Percentiles rank a stretch among this genome's conserved stretches.
phyloP scores from a whole-genome alignment of 768 basidiomycete genomes.

The Amanita muscaria region DNA sequence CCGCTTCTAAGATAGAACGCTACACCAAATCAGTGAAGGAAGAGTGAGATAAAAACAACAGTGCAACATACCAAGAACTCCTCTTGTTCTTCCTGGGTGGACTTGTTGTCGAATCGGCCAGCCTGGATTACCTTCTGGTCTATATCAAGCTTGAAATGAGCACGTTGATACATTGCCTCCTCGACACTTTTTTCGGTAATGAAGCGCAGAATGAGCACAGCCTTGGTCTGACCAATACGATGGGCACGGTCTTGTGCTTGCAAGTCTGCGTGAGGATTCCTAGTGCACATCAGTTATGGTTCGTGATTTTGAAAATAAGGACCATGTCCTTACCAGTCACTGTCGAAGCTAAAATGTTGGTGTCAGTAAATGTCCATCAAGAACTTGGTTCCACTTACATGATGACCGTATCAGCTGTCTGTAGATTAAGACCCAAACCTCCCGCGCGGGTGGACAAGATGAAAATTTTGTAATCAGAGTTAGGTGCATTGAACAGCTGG shows the following conservation, averaged over 20 bases:
- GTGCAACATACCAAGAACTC: constrained; percentile 70
- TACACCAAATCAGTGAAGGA: constrained; percentile 21
- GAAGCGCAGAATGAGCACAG: constrained; percentile 92
- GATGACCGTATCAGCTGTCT: constrained; percentile 94
- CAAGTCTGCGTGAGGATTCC: constrained; percentile 98
- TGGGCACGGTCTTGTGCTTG: constrained; percentile 99
- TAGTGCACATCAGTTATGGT: constrained; percentile 15
- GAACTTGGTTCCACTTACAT: constrained; percentile 46
- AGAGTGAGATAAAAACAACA: constrained; percentile 9
- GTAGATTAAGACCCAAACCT: constrained; percentile 89
- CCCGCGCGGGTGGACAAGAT: constrained; percentile 91
- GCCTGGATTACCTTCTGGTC: constrained; percentile 99
- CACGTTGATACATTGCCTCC: constrained; percentile 94
- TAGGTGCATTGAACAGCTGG: constrained; percentile 79
- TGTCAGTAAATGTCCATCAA: constrained; percentile 3
- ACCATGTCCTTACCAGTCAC: constrained; percentile 45
- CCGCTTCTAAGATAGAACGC: constrained; percentile 87
- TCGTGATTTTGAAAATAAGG: not conserved
- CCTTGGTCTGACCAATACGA: constrained; percentile 98
- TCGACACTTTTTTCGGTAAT: constrained; percentile 98
- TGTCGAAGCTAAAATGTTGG: constrained; percentile 52
- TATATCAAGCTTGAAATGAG: constrained; percentile 93
- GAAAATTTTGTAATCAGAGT: constrained; percentile 85
- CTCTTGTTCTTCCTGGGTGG: constrained; percentile 95
- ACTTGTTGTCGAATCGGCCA: constrained; percentile 98